Conservation (phyloP, 805 yeast species). For the Candida succiphila region DNA sequence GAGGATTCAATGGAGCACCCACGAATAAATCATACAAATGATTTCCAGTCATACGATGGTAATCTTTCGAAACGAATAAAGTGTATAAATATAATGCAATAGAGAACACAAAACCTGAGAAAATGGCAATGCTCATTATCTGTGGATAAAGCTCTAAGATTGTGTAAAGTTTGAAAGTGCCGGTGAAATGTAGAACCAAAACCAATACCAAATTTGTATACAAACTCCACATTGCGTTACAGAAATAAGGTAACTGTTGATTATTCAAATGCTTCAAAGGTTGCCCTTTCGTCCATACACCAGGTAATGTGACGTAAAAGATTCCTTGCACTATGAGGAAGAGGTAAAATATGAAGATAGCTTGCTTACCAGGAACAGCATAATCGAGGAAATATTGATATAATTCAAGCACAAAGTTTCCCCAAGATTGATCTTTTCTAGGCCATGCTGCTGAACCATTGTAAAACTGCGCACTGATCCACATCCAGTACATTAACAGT, state of each 20-base stretch:
- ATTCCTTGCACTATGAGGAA: conserved; percentile 62
- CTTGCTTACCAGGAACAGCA: conserved; percentile 48
- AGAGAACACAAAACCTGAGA: conserved; percentile 64
- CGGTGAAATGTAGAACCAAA: conserved; percentile 59
- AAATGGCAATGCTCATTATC: conserved; percentile 86
- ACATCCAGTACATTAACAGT: conserved; percentile 89
- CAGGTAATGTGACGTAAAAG: conserved; percentile 81
- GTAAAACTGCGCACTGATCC: conserved; percentile 81
- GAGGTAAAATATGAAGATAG: conserved; percentile 63
- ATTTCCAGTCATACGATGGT: conserved; percentile 88
- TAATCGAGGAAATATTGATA: conserved; percentile 34
- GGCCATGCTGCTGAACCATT: conserved; percentile 70
- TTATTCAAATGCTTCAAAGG: conserved; percentile 76
- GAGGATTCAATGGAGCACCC: conserved; percentile 97
- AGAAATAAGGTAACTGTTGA: conserved; percentile 80
- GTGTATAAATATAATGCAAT: conserved; percentile 63
- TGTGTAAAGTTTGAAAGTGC: conserved; percentile 62
- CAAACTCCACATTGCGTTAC: conserved; percentile 85
- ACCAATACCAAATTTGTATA: conserved; percentile 56
- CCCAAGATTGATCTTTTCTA: conserved; percentile 40
- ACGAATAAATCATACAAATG: conserved; percentile 84
- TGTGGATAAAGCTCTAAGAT: conserved; percentile 79
- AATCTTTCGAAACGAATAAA: conserved; percentile 55
- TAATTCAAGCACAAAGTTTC: conserved; percentile 35
- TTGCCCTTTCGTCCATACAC: conserved; percentile 91